Evolutionary conservation across 2,329 filamentous ascomycete species (phyloP), one percentile per base, ranked within the genome.

Genomic region (Monosporascus sp.): DNA sequence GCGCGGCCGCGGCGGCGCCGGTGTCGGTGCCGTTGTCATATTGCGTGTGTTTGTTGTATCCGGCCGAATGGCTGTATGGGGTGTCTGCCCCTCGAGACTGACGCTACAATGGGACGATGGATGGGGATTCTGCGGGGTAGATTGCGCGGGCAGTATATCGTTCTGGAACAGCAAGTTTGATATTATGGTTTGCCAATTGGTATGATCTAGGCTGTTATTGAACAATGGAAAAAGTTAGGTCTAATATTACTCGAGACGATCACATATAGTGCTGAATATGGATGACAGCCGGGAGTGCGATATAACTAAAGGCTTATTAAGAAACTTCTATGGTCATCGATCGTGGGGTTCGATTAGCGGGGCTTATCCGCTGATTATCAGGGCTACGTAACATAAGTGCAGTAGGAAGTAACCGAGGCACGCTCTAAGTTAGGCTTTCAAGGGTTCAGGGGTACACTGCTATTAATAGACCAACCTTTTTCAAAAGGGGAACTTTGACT

Each of bases 1-100:
- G 57, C 90, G 86, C 52, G 40, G 46, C 37, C 15, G 54, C 48
- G 31, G 55, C 46, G 46, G 54, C 53, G 38, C 54, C 46, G 48
- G 55, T 8, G 41, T 14, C 43, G 24, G 17, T n/a, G 3, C 40
- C 22, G 43, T 46, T 24, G 43, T 26, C 43, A 46, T 46, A 6
- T 26, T 46, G 11, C 5, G 11, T 35, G 6, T 14, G 20, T 22
- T 14, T 28, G 14, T 26, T 31, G 11, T 26, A 46, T 46, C 22
- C 40, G 20, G 11, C 8, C 2, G 40, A 17, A 11, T 11, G 18
- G 18, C 18, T 3, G 17, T 22, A 5, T 43, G n/a, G 28, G 28
- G 28, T 31, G 28, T 3, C 28, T 31, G 11, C 31, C 11, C 11
- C 11, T 14, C 5, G 28, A 5, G 11, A 14, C 9, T 11, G 31